Percentiles rank a stretch among this genome's conserved stretches.
phyloP scores from a whole-genome alignment of 2,329 filamentous ascomycete species.

The Botrytis fabae region DNA sequence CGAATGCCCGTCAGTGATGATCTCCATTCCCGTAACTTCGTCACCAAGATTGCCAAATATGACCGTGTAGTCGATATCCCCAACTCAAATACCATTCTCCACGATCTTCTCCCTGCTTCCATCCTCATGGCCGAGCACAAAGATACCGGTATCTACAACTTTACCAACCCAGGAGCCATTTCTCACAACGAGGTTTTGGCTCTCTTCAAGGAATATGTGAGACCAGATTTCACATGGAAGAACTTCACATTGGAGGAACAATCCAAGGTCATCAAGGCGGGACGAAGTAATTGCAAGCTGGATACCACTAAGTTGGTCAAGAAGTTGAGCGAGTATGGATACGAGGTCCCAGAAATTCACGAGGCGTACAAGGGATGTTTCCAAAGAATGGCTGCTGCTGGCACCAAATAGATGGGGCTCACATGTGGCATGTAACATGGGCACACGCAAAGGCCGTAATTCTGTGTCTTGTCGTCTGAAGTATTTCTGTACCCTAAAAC shows the following conservation, averaged over 20 bases:
- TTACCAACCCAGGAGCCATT: conserved; percentile 69
- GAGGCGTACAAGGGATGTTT: conserved; percentile 63
- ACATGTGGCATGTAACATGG: conserved; percentile 2
- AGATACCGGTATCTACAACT: conserved; percentile 67
- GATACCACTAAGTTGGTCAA: conserved; percentile 61
- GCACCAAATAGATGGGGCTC: conserved; percentile 47
- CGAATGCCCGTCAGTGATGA: conserved; percentile 71
- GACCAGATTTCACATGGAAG: conserved; percentile 60
- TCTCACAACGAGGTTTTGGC: conserved; percentile 68
- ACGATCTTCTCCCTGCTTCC: conserved; percentile 62
- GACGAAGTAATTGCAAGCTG: conserved; percentile 64
- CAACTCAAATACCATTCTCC: conserved; percentile 67
- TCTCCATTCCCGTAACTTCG: conserved; percentile 65
- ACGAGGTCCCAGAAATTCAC: conserved; percentile 61
- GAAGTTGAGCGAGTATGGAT: conserved; percentile 60
- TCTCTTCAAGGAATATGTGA: conserved; percentile 63
- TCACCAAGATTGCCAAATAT: conserved; percentile 68
- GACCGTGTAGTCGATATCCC: conserved; percentile 65
- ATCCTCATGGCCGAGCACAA: conserved; percentile 60
- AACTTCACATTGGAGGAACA: conserved; percentile 69
- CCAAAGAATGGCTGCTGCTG: conserved; percentile 60
- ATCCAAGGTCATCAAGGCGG: conserved; percentile 66
- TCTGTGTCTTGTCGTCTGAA: conserved; percentile 10
- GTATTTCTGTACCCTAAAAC: not conserved
- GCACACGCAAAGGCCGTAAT: conserved; percentile 24